Base-by-base conservation (phyloP, 2,329 filamentous ascomycete species). In the Epichloe gansuensis region DNA sequence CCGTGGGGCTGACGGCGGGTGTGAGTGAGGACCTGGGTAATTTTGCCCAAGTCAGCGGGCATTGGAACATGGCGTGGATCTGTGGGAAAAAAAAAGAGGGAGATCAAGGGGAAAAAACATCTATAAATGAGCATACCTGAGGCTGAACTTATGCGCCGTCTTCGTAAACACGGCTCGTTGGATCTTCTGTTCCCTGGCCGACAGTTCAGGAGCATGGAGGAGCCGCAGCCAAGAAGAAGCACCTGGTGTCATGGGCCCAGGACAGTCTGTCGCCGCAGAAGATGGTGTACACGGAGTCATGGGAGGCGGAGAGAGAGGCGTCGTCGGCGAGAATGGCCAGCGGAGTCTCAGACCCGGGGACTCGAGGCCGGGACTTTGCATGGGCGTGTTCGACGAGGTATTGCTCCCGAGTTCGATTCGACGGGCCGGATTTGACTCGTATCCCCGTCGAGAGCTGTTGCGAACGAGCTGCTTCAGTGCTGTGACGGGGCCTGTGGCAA, bases 191-290 rank as follows among this genome's bases (percentile, higher is more conserved):
- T 75, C 74, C 47, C 71, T 72, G 2, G 67, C 61, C 4, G 72
- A 69, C 34, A 82, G 62, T 1, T 71, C 61, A 34, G 70, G 67
- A 28, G 74, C 67, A 59, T 80, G 68, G 35, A 81, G 66, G 28
- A 83, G 68, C 15, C 72, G 72, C 57, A 81, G 67, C 34, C 75
- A 75, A 51, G 75, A 75, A 52, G 75, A 75, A 15, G 66, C 62
- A 42, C 66, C 69, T 2, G 71, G 62, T 5, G 64, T 59, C 55
- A 67, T 62, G 21, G 65, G 56, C 13, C 61, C 62, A 39, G 63
- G 60, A 21, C 54, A 60, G 44, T 67, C 65, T 0, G 63, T 70
- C 28, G 61, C 63, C 17, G 54, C 35, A 38, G 69, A 72, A 5
- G 68, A 73, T 7, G 66, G 62, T 17, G 74, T 76, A 49, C 68